A percentile compares a stretch with the other conserved stretches of the same genome.
Evolutionary conservation across 371 early-diverging fungal species (phyloP).

Genomic region (Choanephora cucurbitarum): DNA sequence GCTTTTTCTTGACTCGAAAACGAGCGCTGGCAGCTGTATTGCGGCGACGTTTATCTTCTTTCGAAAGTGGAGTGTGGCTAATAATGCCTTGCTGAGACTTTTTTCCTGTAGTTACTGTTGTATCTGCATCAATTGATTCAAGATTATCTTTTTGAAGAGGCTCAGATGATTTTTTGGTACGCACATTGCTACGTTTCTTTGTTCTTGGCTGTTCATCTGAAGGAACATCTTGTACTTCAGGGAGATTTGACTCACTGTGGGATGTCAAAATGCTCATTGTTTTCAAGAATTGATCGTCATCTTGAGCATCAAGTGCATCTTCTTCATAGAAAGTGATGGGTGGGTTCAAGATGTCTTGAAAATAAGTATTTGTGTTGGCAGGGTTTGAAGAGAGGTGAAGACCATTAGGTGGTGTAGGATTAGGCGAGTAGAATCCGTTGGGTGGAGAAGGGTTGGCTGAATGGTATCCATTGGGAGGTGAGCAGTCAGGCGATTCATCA

Average conservation of each 20-base stretch:
- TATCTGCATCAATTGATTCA: too few species aligned
- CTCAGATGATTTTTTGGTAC: slow-evolving; percentile 4
- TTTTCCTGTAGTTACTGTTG: too few species aligned
- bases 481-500: slow-evolving; percentile 24
- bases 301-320: slow-evolving; percentile 10
- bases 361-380: slow-evolving; percentile 2
- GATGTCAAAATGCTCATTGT: slow-evolving; percentile 20
- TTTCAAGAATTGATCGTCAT: slow-evolving; percentile 27
- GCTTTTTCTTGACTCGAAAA: slow-evolving; percentile 94
- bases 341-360: slow-evolving; percentile 24
- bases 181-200: slow-evolving; percentile 8
- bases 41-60: slow-evolving; percentile 87
- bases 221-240: neutral
- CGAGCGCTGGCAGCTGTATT: slow-evolving; percentile 96
- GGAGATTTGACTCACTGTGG: neutral
- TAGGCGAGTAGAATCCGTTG: slow-evolving; percentile 24
- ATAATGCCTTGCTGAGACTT: too few species aligned
- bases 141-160: neutral
- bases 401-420: slow-evolving; percentile 31
- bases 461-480: slow-evolving; percentile 31
- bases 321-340: slow-evolving; percentile 25
- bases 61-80: slow-evolving; percentile 26
- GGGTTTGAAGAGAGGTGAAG: slow-evolving; percentile 3
- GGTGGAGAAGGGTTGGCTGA: slow-evolving; percentile 31
- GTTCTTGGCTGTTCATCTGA: neutral